Conservation (phyloP, 2,329 filamentous ascomycete species). For the Byssochlamys sp. region DNA sequence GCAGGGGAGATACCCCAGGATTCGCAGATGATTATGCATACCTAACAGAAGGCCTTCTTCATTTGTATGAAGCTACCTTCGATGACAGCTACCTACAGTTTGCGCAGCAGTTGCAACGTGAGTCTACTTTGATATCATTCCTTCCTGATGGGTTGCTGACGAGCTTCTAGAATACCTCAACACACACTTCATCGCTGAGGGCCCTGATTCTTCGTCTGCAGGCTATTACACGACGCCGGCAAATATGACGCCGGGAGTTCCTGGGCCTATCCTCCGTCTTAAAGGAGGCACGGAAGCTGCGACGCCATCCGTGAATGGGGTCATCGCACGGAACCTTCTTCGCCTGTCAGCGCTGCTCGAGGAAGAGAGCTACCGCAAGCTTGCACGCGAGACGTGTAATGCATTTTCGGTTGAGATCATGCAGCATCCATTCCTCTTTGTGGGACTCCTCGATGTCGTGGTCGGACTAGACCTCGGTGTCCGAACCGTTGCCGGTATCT, state of each 20-base stretch:
- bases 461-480: conserved; percentile 66
- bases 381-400: conserved; percentile 64
- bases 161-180: conserved; percentile 57
- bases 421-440: conserved; percentile 87
- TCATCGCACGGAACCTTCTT: conserved; percentile 79
- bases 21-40: conserved; percentile 96
- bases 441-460: conserved; percentile 65
- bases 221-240: conserved; percentile 35
- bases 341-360: conserved; percentile 62
- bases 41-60: conserved; percentile 68
- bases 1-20: conserved; percentile 55
- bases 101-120: conserved; percentile 70
- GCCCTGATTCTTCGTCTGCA: conserved; percentile 26
- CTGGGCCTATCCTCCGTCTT: conserved; percentile 59
- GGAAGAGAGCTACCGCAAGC: conserved; percentile 52
- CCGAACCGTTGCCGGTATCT: conserved; percentile 48
- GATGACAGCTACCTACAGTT: conserved; percentile 67
- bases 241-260: conserved; percentile 48
- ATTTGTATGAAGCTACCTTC: conserved; percentile 74
- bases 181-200: conserved; percentile 63
- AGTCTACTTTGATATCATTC: conserved; percentile 14
- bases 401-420: conserved; percentile 86
- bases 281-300: conserved; percentile 94
- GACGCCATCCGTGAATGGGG: conserved; percentile 79
- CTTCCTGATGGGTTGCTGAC: conserved; percentile 7